Evolutionary conservation across 306 rosid genomes (phyloP).

Genomic region (Vigna reflexopilosa): DNA sequence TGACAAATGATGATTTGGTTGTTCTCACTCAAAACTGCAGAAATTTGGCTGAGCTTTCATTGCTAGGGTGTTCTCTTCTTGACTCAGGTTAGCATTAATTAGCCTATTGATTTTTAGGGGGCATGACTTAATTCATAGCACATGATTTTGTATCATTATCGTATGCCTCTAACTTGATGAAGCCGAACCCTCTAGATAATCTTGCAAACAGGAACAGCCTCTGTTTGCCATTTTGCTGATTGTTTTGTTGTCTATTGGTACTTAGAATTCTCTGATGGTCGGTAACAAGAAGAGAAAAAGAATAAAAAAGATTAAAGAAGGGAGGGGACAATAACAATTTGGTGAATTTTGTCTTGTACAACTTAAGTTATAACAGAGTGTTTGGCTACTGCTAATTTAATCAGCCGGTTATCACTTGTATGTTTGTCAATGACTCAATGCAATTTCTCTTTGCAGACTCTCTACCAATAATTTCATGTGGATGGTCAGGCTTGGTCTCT

Average conservation of each 20-base stretch:
- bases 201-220: slow-evolving; percentile 16
- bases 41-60: slow-evolving; percentile 74
- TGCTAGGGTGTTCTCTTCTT: slow-evolving; percentile 73
- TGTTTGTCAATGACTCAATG: slow-evolving; percentile 15
- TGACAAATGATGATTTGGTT: slow-evolving; percentile 72
- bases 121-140: slow-evolving; percentile 32
- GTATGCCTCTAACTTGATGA: slow-evolving; percentile 28
- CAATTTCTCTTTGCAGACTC: slow-evolving; percentile 62
- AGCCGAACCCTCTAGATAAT: slow-evolving; percentile 26
- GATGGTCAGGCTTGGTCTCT: slow-evolving; percentile 92
- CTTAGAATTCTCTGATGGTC: neutral
- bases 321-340: slow-evolving; percentile 14
- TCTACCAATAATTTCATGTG: slow-evolving; percentile 71
- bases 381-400: slow-evolving; percentile 1
- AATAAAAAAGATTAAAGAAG: neutral
- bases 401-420: slow-evolving; percentile 24
- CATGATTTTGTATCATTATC: slow-evolving; percentile 34
- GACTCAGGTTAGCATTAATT: slow-evolving; percentile 68
- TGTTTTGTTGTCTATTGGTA: slow-evolving; percentile 33
- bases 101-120: slow-evolving; percentile 35
- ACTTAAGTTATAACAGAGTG: slow-evolving; percentile 9
- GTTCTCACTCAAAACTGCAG: slow-evolving; percentile 64
- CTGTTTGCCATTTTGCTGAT: slow-evolving; percentile 24
- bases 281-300: slow-evolving; percentile 5
- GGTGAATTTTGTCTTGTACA: slow-evolving; percentile 31